Conservation (phyloP, 441 rosid species). For the Jatropha multifida region DNA sequence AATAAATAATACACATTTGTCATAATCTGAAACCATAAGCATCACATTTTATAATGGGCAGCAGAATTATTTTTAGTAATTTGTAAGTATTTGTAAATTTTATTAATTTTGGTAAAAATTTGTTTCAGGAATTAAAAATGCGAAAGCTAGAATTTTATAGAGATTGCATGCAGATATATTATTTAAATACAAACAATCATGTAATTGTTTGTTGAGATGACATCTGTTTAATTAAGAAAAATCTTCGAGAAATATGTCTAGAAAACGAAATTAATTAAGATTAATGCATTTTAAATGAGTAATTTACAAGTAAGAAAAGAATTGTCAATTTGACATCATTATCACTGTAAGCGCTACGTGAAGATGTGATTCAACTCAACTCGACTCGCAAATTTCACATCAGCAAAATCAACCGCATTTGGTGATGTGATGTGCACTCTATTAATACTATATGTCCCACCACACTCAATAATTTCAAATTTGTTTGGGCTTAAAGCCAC, state of each 20-base stretch:
- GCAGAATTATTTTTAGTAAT: too few species aligned
- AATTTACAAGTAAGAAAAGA: background rate
- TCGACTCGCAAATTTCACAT: background rate
- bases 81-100: too few species aligned
- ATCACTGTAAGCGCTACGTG: background rate
- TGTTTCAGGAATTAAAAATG: too few species aligned
- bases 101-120: too few species aligned
- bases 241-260: background rate
- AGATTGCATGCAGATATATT: too few species aligned
- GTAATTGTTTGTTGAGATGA: too few species aligned
- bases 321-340: background rate
- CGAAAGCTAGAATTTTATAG: too few species aligned
- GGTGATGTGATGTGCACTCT: slow-evolving; percentile 9
- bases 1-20: too few species aligned
- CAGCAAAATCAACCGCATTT: background rate
- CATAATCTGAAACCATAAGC: too few species aligned
- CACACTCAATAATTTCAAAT: slow-evolving; percentile 23
- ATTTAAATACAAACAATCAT: too few species aligned
- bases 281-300: background rate
- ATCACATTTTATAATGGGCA: too few species aligned
- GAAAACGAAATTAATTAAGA: background rate
- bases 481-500: slow-evolving; percentile 42
- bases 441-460: background rate
- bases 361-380: slow-evolving; percentile 1
- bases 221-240: too few species aligned